Evolutionary conservation across 257 asterid genomes (phyloP), one percentile per base, ranked within the genome.

Genomic region (Osmanthus fragrans): DNA sequence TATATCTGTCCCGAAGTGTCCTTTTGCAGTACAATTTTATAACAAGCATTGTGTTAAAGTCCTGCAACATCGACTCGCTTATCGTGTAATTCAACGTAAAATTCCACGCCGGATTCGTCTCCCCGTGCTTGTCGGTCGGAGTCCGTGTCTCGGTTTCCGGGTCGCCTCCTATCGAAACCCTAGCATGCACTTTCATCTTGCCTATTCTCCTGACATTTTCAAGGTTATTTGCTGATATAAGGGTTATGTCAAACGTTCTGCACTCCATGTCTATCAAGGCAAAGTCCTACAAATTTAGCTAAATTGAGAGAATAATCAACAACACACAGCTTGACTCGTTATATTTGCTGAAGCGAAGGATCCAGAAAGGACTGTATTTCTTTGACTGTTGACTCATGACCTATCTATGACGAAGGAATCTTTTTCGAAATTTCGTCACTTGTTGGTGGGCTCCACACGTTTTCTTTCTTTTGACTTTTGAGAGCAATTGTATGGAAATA

Each of bases 71-170:
- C 5, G 89, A 58, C 80, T 89, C 96, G n/a, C 79, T 70, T 15
- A 92, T 66, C 12, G 89, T 81, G 85, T 80, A 92, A 74, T 87
- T 84, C 78, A 87, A 77, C 33, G 84, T 82, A 86, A 42, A 83
- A 58, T 92, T 91, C 97, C 97, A 92, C 0, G 94, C 95, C 25
- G 97, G 96, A 51, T 92, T 91, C 6, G 45, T 78, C 77, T 81
- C 86, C 4, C 96, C 89, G 76, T 89, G 91, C 75, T 70, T 84
- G 82, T 91, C 97, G 21, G 82, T 81, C 7, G 88, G 96, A 15
- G 96, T 87, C 32, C 90, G 78, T 39, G 76, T 87, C 23, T 73
- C 85, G 7, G 79, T 69, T 36, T 75, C 76, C 16, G 70, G 80
- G 71, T 33, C 71, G 32, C 81, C 51, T 1, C 93, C 92, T 51